phyloP scores from a whole-genome alignment of 1,284 basidiomycete species.

The Phaffia rhodozyma region DNA sequence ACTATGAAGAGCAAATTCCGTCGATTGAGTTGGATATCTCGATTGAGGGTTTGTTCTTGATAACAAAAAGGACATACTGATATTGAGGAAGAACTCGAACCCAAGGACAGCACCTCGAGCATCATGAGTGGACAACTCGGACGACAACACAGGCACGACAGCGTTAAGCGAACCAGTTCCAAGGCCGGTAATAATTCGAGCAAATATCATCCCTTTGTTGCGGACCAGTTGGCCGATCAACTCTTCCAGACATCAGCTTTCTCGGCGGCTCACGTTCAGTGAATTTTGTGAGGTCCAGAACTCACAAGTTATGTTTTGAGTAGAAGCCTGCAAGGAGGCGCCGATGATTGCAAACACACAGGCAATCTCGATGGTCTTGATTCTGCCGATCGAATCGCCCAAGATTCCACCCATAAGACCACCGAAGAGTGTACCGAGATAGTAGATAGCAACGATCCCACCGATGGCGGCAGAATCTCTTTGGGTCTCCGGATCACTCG shows the following conservation, averaged over 20 bases:
- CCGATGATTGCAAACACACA: constrained; percentile 25
- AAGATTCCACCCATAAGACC: constrained; percentile 24
- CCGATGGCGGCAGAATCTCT: constrained; percentile 22
- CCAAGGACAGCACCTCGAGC: constrained; percentile 25
- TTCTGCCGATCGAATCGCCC: constrained; percentile 20
- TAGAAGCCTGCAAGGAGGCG: constrained; percentile 23
- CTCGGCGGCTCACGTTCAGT: background rate
- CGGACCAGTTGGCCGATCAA: background rate
- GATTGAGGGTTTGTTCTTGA: background rate
- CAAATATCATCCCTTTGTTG: constrained; percentile 19
- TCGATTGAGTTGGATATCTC: background rate
- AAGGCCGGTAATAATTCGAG: constrained; percentile 26
- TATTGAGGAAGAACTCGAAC: constrained; percentile 23
- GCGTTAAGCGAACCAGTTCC: constrained; percentile 29
- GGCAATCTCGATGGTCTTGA: constrained; percentile 21
- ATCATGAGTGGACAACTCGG: constrained; percentile 26
- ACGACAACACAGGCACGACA: constrained; percentile 27
- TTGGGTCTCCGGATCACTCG: constrained; percentile 11
- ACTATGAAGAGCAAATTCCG: background rate
- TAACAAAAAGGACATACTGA: constrained; percentile 4
- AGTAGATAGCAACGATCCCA: constrained; percentile 25
- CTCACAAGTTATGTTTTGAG: constrained; percentile 24
- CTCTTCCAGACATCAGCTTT: background rate
- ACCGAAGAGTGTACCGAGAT: constrained; percentile 28
- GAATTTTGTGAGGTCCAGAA: constrained; percentile 3